Conservation (phyloP, 352 stramenopile genomes). For the Globisporangium parvum region DNA sequence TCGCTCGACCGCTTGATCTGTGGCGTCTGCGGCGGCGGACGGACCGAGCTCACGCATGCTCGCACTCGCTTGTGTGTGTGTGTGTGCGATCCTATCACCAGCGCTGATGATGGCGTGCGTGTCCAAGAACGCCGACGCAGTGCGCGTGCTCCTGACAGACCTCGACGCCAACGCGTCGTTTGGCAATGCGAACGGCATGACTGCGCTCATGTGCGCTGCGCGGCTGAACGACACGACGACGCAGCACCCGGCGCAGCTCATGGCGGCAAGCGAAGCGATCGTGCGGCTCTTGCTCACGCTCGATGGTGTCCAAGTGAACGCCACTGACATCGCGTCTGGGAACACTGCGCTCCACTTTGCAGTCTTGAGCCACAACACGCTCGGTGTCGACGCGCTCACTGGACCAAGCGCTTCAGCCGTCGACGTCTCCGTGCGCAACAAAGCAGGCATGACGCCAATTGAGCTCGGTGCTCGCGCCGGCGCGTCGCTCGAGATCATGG, state of each 20-base stretch:
- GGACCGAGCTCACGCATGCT: not conserved
- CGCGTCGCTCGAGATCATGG: conserved; percentile 12
- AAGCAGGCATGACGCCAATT: conserved; percentile 12
- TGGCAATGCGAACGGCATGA: conserved; percentile 55
- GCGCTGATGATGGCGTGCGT: conserved; percentile 86
- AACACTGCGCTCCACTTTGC: conserved; percentile 77
- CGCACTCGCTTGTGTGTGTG: not conserved
- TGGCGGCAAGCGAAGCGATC: conserved; percentile 40
- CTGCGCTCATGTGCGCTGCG: conserved; percentile 73
- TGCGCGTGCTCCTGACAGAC: conserved; percentile 33
- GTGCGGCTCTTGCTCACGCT: conserved; percentile 38
- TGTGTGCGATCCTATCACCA: conserved; percentile 9
- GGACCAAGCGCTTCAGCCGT: not conserved
- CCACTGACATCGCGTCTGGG: conserved; percentile 26
- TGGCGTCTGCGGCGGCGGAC: not conserved
- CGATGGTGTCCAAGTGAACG: conserved; percentile 33
- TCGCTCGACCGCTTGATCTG: not conserved
- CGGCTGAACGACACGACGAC: conserved; percentile 33
- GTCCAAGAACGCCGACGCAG: conserved; percentile 58
- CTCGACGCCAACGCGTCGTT: conserved; percentile 31
- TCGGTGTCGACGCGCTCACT: conserved; percentile 32
- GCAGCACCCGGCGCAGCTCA: conserved; percentile 24
- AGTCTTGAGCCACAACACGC: conserved; percentile 51
- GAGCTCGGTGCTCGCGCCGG: conserved; percentile 11
- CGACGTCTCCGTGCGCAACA: conserved; percentile 14